Percentiles rank a stretch among this genome's conserved stretches.
phyloP scores from a whole-genome alignment of 768 basidiomycete species.

The Boletus tylopilopsis region DNA sequence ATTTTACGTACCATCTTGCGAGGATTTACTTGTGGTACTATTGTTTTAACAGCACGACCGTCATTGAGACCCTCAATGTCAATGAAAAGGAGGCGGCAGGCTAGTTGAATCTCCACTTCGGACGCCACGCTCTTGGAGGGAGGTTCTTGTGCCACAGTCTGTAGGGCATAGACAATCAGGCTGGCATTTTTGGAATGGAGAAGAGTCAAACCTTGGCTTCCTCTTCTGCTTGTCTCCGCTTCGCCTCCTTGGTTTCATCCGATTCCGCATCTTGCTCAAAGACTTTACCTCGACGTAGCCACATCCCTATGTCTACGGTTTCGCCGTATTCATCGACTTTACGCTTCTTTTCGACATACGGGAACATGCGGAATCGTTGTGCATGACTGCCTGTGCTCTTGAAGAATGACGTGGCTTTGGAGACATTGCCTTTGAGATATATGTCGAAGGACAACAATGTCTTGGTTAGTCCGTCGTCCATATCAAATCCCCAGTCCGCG shows the following conservation, averaged over 20 bases:
- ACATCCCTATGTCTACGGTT: slow-evolving; percentile 91
- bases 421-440: slow-evolving; percentile 94
- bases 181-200: neutral
- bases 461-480: slow-evolving; percentile 70
- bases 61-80: slow-evolving; percentile 98
- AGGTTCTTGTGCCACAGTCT: slow-evolving; percentile 77
- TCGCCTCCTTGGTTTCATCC: slow-evolving; percentile 72
- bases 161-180: slow-evolving; percentile 9
- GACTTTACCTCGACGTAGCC: slow-evolving; percentile 88
- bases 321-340: slow-evolving; percentile 96
- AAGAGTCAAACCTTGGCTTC: slow-evolving; percentile 57
- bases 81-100: slow-evolving; percentile 85
- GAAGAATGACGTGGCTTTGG: slow-evolving; percentile 83
- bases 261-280: slow-evolving; percentile 88
- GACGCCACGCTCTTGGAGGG: slow-evolving; percentile 89
- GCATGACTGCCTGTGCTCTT: slow-evolving; percentile 67
- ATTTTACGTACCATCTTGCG: slow-evolving; percentile 74
- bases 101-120: slow-evolving; percentile 71
- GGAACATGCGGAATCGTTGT: slow-evolving; percentile 95
- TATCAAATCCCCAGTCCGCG: slow-evolving; percentile 67
- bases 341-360: slow-evolving; percentile 88
- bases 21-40: slow-evolving; percentile 94
- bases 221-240: slow-evolving; percentile 64
- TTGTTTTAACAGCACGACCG: slow-evolving; percentile 94
- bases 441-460: slow-evolving; percentile 90